Percentiles rank a stretch among this genome's conserved stretches.
phyloP scores from a whole-genome alignment of 345 rosid genomes.

The Pugionium cornutum region DNA sequence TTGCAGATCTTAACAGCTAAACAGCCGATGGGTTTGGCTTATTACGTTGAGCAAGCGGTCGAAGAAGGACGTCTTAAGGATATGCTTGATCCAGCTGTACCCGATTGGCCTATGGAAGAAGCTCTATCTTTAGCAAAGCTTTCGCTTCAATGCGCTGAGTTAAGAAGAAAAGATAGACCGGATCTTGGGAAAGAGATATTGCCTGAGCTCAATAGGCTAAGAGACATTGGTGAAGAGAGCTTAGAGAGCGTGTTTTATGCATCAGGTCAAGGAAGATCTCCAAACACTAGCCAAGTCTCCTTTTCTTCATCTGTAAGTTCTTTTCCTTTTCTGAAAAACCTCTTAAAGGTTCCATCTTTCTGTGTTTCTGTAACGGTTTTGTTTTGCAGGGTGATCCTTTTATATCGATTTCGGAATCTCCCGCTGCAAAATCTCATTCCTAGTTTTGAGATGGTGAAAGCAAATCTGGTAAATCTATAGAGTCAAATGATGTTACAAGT shows the following conservation, averaged over 20 bases:
- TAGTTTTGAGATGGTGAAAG: constrained; percentile 12
- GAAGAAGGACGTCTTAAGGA: constrained; percentile 55
- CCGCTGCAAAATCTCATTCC: constrained; percentile 27
- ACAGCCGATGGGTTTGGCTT: constrained; percentile 84
- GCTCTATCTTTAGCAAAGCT: constrained; percentile 57
- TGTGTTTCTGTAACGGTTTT: neutral
- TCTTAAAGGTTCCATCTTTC: neutral
- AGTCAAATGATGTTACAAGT: constrained; percentile 5
- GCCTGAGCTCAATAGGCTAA: constrained; percentile 61
- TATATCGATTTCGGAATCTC: constrained; percentile 21
- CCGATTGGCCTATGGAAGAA: constrained; percentile 85
- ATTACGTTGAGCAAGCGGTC: constrained; percentile 53
- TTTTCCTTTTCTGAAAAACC: neutral
- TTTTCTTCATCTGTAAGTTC: constrained; percentile 50
- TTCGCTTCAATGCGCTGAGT: constrained; percentile 67
- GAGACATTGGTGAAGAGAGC: constrained; percentile 62
- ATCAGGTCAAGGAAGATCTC: constrained; percentile 33
- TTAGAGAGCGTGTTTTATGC: constrained; percentile 36
- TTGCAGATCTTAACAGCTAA: constrained; percentile 75
- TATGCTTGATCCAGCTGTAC: constrained; percentile 70
- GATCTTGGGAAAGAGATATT: constrained; percentile 72
- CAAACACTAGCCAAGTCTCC: constrained; percentile 41
- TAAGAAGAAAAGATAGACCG: constrained; percentile 89
- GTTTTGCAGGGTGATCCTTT: constrained; percentile 35
- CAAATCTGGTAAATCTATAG: neutral